Conservation (phyloP, 2,329 filamentous ascomycete genomes). For the Microascus cirrosus region DNA sequence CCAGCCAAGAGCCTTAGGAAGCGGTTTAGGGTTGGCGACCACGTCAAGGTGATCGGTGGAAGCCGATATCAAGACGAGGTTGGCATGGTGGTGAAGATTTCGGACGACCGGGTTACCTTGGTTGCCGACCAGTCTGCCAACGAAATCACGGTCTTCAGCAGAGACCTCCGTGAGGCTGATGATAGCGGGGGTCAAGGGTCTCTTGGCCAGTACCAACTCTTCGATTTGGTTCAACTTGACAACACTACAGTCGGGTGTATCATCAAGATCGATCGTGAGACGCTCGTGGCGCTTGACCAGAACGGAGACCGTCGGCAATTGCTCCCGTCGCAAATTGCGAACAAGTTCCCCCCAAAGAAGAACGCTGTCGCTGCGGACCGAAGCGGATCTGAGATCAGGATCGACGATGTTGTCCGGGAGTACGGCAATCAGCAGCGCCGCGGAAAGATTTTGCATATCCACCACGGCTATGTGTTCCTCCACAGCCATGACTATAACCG, state of each 20-base stretch:
- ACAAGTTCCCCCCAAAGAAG: slow-evolving; percentile 73
- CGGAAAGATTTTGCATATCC: slow-evolving; percentile 86
- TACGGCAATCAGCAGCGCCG: slow-evolving; percentile 72
- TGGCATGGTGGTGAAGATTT: slow-evolving; percentile 91
- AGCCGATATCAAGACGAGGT: slow-evolving; percentile 92
- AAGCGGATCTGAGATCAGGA: slow-evolving; percentile 83
- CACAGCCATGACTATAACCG: slow-evolving; percentile 76
- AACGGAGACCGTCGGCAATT: slow-evolving; percentile 72
- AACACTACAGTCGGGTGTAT: slow-evolving; percentile 86
- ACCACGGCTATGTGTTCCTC: slow-evolving; percentile 84
- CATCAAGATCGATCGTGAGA: slow-evolving; percentile 91
- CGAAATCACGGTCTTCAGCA: slow-evolving; percentile 96
- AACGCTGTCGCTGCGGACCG: slow-evolving; percentile 85
- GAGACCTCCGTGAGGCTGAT: slow-evolving; percentile 85
- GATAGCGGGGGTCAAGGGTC: slow-evolving; percentile 80
- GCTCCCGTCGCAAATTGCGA: slow-evolving; percentile 84
- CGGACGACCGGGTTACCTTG: slow-evolving; percentile 83
- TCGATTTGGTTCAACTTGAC: slow-evolving; percentile 90
- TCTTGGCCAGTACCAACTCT: slow-evolving; percentile 80
- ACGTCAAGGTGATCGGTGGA: slow-evolving; percentile 96
- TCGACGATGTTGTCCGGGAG: slow-evolving; percentile 89
- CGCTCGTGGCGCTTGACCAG: slow-evolving; percentile 81
- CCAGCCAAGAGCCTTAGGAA: slow-evolving; percentile 88
- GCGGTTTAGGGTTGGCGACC: slow-evolving; percentile 84
- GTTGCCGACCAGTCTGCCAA: slow-evolving; percentile 86